A percentile compares a stretch with the other conserved stretches of the same genome.
Evolutionary conservation across 371 early-diverging fungal genomes (phyloP).

Genomic region (Circinella umbellata): DNA sequence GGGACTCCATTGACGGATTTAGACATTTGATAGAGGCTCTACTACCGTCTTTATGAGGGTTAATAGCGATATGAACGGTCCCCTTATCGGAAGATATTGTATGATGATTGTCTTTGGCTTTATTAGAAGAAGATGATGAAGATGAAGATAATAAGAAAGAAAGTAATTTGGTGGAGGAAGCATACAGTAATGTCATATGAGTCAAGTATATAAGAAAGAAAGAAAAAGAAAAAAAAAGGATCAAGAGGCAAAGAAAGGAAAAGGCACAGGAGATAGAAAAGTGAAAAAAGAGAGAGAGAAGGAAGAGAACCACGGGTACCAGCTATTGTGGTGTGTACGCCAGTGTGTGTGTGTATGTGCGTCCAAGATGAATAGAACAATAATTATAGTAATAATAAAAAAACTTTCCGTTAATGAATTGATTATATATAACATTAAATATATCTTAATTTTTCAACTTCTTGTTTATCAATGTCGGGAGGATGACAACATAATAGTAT

Average conservation of each 20-base stretch:
- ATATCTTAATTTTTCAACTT: neutral
- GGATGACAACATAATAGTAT: neutral
- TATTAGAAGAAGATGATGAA: neutral
- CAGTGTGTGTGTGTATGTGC: too few relatives aligned
- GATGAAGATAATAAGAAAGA: conserved; percentile 9
- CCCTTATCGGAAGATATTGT: conserved; percentile 16
- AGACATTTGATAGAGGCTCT: conserved; percentile 22
- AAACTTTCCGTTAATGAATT: neutral
- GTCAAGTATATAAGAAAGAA: neutral
- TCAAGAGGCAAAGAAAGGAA: neutral
- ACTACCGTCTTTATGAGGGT: conserved; percentile 23
- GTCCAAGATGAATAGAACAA: neutral
- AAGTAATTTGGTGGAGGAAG: conserved; percentile 11
- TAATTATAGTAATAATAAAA: neutral
- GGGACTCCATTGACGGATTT: neutral
- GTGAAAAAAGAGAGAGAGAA: conserved; percentile 2
- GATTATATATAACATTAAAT: neutral
- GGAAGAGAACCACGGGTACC: neutral
- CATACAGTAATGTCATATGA: conserved; percentile 12
- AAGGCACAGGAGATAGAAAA: neutral
- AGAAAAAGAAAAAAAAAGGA: neutral
- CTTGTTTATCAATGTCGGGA: conserved; percentile 9
- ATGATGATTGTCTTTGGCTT: conserved; percentile 5
- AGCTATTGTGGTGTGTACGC: too few relatives aligned
- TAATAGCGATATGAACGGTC: conserved; percentile 18